phyloP scores from a whole-genome alignment of 805 yeast species.

The Kurtzmaniella fragi region DNA sequence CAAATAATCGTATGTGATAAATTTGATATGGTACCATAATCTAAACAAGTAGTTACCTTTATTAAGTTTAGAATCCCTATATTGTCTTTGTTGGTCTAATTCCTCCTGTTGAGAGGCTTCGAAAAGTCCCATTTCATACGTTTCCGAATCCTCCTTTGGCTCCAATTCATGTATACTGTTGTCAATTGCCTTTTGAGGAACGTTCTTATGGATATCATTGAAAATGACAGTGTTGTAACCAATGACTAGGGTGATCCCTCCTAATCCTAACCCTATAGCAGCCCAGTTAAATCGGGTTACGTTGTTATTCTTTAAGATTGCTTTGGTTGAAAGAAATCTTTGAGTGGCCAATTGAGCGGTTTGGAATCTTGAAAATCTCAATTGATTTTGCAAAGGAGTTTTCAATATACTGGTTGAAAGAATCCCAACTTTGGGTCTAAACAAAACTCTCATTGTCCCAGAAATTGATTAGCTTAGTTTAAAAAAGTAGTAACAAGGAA shows the following conservation, averaged over 20 bases:
- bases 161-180: slow-evolving; percentile 32
- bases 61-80: slow-evolving; percentile 22
- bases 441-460: too few relatives aligned
- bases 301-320: too few relatives aligned
- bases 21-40: slow-evolving; percentile 36
- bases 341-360: too few relatives aligned
- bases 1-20: slow-evolving; percentile 46
- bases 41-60: slow-evolving; percentile 21
- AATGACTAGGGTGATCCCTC: background rate
- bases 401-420: too few relatives aligned
- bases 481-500: too few relatives aligned
- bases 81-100: slow-evolving; percentile 25
- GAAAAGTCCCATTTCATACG: slow-evolving; percentile 66
- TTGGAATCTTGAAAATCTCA: too few relatives aligned
- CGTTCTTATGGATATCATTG: slow-evolving; percentile 22
- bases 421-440: too few relatives aligned
- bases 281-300: background rate
- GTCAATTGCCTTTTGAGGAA: slow-evolving; percentile 15
- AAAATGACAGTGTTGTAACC: background rate
- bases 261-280: slow-evolving; percentile 3
- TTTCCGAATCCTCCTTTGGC: slow-evolving; percentile 50
- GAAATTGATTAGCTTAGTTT: background rate
- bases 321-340: too few relatives aligned
- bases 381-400: too few relatives aligned
- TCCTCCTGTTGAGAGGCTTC: slow-evolving; percentile 56